Evolutionary conservation across 106 monocot genomes (phyloP), one percentile per base, ranked within the genome.

Genomic region (Dioscorea dumetorum): DNA sequence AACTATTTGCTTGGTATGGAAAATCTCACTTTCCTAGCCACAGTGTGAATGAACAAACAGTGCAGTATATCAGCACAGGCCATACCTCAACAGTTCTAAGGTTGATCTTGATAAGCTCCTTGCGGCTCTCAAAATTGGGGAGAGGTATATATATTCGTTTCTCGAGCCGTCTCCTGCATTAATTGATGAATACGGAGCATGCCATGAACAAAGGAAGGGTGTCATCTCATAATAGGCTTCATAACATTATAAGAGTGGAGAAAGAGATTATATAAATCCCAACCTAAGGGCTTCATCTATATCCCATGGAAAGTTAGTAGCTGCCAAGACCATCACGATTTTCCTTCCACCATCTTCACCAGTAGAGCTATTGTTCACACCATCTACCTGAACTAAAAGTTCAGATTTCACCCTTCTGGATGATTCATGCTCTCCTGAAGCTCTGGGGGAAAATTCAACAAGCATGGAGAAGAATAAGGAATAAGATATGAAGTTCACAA

Each of bases 281-380:
- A 64, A 97, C 97, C 97, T 97, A 14, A 97, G 89, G 10, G 97
- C 97, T 73, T 97, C 97, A 73, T 97, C 97, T 67, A 97, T 97
- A 63, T 97, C 97, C 97, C 97, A 97, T 57, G 97, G 97, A 65
- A 97, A 97, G 67, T 97, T 97, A 22, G 97, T 97, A 21, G 97
- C 97, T 34, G 97, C 97, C 76, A 97, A 74, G 33, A 97, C 97
- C 97, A 97, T 97, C 52, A 97, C 97, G 57, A 97, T 97, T 72
- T 97, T 97, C 59, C 59, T 74, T 50, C 65, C 86, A 48, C 95
- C 95, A 81, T 91, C 91, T 54, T 97, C 97, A 50, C 86, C 84
- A 67, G 74, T 73, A 18, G 88, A 73, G 73, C 80, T 89, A 64
- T 83, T 84, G 72, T 92, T 97, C 23, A 97, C 97, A 59, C 97